These are phyloP conservation scores for Cyathus olla DNA, from an alignment of 1,284 basidiomycete species.

Conservation along the genomic window DNA sequence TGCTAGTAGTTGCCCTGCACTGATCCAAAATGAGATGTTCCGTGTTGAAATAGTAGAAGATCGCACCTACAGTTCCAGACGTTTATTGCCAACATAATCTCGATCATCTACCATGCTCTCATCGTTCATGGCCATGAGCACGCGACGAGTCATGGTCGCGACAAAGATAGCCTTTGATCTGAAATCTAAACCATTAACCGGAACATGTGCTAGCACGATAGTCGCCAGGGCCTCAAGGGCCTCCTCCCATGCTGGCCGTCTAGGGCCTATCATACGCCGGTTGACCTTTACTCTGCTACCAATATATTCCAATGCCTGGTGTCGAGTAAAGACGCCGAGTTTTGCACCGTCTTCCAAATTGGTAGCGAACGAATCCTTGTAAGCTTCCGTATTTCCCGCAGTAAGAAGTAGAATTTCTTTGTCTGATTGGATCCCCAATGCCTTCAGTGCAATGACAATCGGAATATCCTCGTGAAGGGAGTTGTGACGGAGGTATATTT, in stretches of 20 bases:
- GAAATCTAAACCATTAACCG: constrained; percentile 93
- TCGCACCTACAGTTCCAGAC: constrained; percentile 88
- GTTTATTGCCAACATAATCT: constrained; percentile 99
- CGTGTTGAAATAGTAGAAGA: constrained; percentile 7
- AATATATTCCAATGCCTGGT: constrained; percentile 97
- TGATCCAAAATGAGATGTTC: constrained; percentile 41
- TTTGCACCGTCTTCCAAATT: constrained; percentile 96
- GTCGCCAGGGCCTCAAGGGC: constrained; percentile 97
- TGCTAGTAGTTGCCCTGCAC: constrained; percentile 96
- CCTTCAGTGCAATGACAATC: constrained; percentile 96
- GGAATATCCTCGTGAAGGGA: constrained; percentile 98
- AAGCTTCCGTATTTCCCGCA: constrained; percentile 92
- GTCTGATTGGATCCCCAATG: constrained; percentile 96
- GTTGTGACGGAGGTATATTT: constrained; percentile 98
- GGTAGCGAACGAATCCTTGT: constrained; percentile 90
- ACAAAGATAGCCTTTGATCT: constrained; percentile 97
- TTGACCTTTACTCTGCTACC: constrained; percentile 93
- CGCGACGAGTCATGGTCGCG: constrained; percentile 97
- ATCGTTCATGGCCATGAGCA: constrained; percentile 97
- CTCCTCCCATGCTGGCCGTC: constrained; percentile 93
- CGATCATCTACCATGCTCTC: constrained; percentile 98
- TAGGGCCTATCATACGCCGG: constrained; percentile 81
- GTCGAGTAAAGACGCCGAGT: constrained; percentile 91
- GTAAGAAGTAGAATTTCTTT: constrained; percentile 97
- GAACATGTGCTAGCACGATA: constrained; percentile 97